Evolutionary conservation across 2,329 filamentous ascomycete genomes (phyloP), one percentile per base, ranked within the genome.

Genomic region (Chlorencoelia australis): DNA sequence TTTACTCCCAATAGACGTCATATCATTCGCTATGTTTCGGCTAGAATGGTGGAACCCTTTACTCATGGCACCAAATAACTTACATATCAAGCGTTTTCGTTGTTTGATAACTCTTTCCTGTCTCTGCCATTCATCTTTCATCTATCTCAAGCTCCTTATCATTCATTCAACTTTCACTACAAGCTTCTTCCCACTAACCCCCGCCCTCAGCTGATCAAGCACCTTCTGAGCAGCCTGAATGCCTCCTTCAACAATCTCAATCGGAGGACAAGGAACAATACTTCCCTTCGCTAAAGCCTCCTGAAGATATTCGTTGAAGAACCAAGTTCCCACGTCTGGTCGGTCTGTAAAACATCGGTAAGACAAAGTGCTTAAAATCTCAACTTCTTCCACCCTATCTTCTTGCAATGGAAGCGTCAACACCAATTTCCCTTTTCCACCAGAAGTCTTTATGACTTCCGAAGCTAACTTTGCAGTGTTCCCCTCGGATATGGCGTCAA

Each of bases 121-220:
- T n/a, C n/a, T n/a, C n/a, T n/a, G n/a, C n/a, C n/a, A n/a, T n/a
- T n/a, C n/a, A n/a, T n/a, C n/a, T n/a, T n/a, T n/a, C n/a, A n/a
- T 7, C 11, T 17, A 31, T 17, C 7, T 20, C 9, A 31, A 14
- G 11, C 22, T 25, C 13, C 11, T 11, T 24, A 4, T 14, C 3
- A 8, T 15, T 35, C 24, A 43, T 3, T 41, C 32, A 7, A 39
- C 17, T 17, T 39, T 35, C 3, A 47, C 35, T 11, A 47, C 33
- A n/a, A 49, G n/a, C 20, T 46, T 47, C 38, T 30, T 47, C 9
- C 35, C 44, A 36, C 46, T 49, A 9, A 47, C 41, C 4, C 46
- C 47, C 9, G 35, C 35, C 21, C 42, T 44, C 24, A 44, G 13
- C n/a, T 15, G 20, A 22, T 50, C 44, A 13, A 43, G 36, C 6